Base-by-base conservation (phyloP, 2,329 filamentous ascomycete genomes). In the Calcarisporium arbuscula region DNA sequence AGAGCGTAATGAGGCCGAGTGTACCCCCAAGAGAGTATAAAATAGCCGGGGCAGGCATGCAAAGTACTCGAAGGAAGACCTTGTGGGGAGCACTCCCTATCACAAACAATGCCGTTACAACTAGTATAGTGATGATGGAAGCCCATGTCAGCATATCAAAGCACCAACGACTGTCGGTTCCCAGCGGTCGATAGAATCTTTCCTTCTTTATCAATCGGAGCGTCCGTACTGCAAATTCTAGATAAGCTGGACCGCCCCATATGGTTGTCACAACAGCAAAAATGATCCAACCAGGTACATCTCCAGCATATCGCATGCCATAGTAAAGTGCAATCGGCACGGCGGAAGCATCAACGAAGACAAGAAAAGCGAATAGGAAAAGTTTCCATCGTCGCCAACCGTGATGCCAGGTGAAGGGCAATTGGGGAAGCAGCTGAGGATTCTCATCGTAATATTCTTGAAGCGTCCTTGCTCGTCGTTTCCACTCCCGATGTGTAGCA, bases 221-320 rank as follows among this genome's bases (percentile, higher is more conserved):
- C 1, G 62, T 67, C 9, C 70, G 62, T 30, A 72, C 53, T 18
- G 54, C 68, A 38, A 72, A 72, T 43, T 74, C 69, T 36, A 72
- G 54, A 36, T 72, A 71, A 6, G 70, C 72, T n/a, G 71, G 64
- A 18, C 70, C 60, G 36, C 70, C 70, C 60, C 70, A 74, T 41
- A 74, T 70, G 22, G 68, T 67, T 1, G 70, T 72, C 28, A 74
- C 63, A 34, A 74, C 61, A 43, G 69, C 68, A 41, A 74, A 74
- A 34, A 69, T 62, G 45, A 61, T 62, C 47, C 50, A 62, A 25
- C 57, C 56, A 52, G 64, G 23, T 16, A 62, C 57, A 15, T 56
- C 15, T 20, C 57, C 60, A 5, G 54, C 59, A 28, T 58, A 71
- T 43, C 57, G 60, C 37, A 75, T 55, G 15, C 63, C 63, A 42